Evolutionary conservation across 352 stramenopile genomes (phyloP).

Genomic region (Achlya hypogyna): DNA sequence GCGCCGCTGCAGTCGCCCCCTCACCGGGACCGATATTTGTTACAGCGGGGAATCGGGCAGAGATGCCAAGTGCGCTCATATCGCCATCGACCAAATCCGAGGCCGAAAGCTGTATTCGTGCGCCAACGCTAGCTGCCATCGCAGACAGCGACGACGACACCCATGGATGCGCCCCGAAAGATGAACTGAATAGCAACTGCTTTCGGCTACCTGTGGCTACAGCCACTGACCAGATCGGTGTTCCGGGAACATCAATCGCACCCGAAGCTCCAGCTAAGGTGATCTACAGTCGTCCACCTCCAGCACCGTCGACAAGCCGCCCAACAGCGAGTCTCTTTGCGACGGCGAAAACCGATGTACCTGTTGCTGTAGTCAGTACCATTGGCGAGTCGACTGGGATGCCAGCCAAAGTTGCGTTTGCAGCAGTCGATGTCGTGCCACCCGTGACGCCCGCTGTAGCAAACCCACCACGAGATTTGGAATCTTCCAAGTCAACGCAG

Average conservation of each 20-base stretch:
- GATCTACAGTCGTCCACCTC: background rate
- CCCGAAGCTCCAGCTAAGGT: background rate
- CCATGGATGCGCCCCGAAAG: constrained; percentile 7
- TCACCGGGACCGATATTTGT: background rate
- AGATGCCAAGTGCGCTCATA: background rate
- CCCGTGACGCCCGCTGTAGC: too few species aligned
- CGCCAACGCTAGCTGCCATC: background rate
- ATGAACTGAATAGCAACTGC: constrained; percentile 20
- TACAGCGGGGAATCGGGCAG: background rate
- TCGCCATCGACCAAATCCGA: background rate
- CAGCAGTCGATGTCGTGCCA: too few species aligned
- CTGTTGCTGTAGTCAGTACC: too few species aligned
- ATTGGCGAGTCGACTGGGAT: too few species aligned
- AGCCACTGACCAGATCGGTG: background rate
- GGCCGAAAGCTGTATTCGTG: background rate
- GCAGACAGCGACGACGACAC: background rate
- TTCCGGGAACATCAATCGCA: background rate
- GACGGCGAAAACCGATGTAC: too few species aligned
- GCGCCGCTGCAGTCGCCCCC: too few species aligned
- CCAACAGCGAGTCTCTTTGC: too few species aligned
- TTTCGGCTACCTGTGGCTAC: background rate
- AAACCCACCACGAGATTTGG: too few species aligned
- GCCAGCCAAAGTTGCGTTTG: too few species aligned
- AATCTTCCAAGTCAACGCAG: background rate
- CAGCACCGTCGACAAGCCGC: too few species aligned